Percentiles rank a stretch among this genome's conserved stretches.
These are phyloP conservation scores for Kazachstania africana DNA, from an alignment of 805 yeast genomes.

Conservation along the genomic window DNA sequence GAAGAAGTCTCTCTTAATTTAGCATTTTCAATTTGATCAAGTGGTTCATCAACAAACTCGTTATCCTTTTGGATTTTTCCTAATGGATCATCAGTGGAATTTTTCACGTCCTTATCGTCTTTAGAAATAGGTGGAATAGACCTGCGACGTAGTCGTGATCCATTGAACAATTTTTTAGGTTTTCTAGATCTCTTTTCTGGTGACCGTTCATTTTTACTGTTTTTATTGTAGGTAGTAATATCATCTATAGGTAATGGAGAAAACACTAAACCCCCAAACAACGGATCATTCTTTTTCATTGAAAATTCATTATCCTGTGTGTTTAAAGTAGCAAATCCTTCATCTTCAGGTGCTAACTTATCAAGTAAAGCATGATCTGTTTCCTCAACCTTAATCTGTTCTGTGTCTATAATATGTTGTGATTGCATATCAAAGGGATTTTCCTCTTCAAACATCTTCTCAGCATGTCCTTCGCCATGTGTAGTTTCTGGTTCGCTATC, in stretches of 20 bases:
- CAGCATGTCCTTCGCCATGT: constrained; percentile 2
- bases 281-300: constrained; percentile 18
- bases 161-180: constrained; percentile 17
- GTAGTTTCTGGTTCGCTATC: constrained; percentile 8
- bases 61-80: constrained; percentile 23
- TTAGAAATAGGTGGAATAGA: constrained; percentile 9
- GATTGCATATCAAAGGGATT: not conserved
- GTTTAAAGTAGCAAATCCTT: constrained; percentile 35
- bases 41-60: constrained; percentile 22
- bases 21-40: constrained; percentile 16
- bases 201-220: constrained; percentile 7
- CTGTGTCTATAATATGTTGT: too few species aligned
- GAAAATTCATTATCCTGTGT: constrained; percentile 20
- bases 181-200: constrained; percentile 10
- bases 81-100: constrained; percentile 19
- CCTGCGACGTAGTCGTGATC: constrained; percentile 35
- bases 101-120: constrained; percentile 9
- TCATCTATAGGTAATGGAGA: constrained; percentile 12
- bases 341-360: constrained; percentile 21
- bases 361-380: constrained; percentile 2
- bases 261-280: constrained; percentile 24
- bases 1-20: constrained; percentile 12
- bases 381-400: constrained; percentile 1
- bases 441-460: not conserved
- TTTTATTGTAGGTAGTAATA: not conserved